phyloP scores from a whole-genome alignment of 2,329 filamentous ascomycete genomes.

The Fusarium sp. region DNA sequence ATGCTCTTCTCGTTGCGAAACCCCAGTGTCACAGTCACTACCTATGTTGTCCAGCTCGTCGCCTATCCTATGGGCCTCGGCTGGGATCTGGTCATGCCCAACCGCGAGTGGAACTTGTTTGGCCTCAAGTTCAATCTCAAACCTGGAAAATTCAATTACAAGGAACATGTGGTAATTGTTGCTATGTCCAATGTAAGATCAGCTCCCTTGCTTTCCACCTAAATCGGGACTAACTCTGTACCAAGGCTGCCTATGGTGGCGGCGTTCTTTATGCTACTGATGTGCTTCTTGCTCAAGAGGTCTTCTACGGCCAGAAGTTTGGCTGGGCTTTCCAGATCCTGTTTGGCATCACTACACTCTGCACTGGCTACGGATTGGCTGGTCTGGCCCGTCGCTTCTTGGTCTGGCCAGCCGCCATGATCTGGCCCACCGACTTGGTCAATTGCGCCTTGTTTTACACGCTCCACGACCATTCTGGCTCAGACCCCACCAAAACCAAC shows the following conservation, averaged over 20 bases:
- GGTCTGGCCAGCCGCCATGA: constrained; percentile 68
- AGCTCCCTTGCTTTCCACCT: not conserved
- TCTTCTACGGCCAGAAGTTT: constrained; percentile 70
- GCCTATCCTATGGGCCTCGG: constrained; percentile 70
- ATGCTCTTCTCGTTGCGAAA: constrained; percentile 72
- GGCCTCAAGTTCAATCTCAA: constrained; percentile 69
- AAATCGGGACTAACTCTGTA: constrained; percentile 35
- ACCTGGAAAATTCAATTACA: constrained; percentile 71
- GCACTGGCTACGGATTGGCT: constrained; percentile 70
- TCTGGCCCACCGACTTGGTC: constrained; percentile 69
- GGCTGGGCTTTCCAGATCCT: constrained; percentile 68
- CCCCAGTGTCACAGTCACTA: constrained; percentile 70
- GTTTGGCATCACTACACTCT: constrained; percentile 66
- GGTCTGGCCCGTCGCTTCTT: constrained; percentile 67
- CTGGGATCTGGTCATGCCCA: constrained; percentile 69
- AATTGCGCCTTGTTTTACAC: constrained; percentile 66
- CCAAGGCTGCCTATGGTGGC: constrained; percentile 69
- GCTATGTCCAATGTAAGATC: constrained; percentile 72
- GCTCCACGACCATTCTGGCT: constrained; percentile 60
- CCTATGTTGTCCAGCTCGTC: constrained; percentile 72
- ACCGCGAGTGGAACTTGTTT: constrained; percentile 64
- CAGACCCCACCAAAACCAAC: constrained; percentile 63
- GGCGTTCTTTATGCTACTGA: constrained; percentile 69
- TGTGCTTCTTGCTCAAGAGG: constrained; percentile 63
- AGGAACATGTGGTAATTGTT: constrained; percentile 72